Conservation (phyloP, 177 flowering plant genomes). For the Telopea speciosissima region DNA sequence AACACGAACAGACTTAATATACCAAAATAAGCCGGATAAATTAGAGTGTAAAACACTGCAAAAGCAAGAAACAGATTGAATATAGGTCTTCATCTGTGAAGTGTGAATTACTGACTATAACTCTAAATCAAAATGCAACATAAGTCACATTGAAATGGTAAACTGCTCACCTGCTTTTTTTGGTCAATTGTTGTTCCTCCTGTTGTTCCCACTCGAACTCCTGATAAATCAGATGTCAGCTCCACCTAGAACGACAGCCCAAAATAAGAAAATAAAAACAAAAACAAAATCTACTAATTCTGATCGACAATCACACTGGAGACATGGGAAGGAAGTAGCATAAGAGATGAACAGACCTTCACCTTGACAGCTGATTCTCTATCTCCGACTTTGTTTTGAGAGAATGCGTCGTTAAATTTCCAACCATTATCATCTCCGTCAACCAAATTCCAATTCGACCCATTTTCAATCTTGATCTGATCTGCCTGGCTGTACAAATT, state of each 20-base stretch:
- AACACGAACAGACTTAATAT: slow-evolving; percentile 6
- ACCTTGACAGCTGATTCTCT: slow-evolving; percentile 24
- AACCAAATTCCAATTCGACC: slow-evolving; percentile 5
- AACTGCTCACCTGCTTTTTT: no score
- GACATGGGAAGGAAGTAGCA: neutral
- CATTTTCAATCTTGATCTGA: slow-evolving; percentile 27
- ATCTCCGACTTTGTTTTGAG: neutral
- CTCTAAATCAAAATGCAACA: no score
- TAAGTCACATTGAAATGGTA: no score
- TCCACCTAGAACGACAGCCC: slow-evolving; percentile 12
- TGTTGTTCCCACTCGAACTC: slow-evolving; percentile 6
- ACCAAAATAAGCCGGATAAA: neutral
- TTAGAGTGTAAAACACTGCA: no score
- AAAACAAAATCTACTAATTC: no score
- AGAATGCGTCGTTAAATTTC: no score
- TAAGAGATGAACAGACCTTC: neutral
- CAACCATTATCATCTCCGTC: neutral
- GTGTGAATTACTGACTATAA: no score
- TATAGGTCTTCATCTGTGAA: no score
- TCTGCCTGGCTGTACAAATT: slow-evolving; percentile 30
- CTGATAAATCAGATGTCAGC: slow-evolving; percentile 8
- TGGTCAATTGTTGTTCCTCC: no score
- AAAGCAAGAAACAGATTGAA: no score
- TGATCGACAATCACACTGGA: no score
- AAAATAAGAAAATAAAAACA: neutral